Percentiles rank a stretch among this genome's conserved stretches.
These are phyloP conservation scores for Sphenostylis stenocarpa DNA, from an alignment of 306 rosid genomes.

Conservation along the genomic window DNA sequence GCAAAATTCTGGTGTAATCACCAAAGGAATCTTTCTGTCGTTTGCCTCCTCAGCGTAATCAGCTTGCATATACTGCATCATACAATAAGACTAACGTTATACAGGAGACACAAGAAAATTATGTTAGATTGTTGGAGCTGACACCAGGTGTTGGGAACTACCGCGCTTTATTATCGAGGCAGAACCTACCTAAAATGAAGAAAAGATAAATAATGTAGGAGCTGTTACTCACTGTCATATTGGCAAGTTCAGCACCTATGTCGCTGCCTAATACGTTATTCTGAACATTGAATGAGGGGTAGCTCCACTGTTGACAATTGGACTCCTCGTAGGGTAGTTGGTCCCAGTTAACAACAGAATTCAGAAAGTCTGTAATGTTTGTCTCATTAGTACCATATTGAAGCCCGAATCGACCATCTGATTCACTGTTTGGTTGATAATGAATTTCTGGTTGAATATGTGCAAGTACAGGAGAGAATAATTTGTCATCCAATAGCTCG, in stretches of 20 bases:
- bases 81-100: slow-evolving; percentile 25
- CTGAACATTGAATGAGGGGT: not conserved
- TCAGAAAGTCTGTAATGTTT: slow-evolving; percentile 47
- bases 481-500: slow-evolving; percentile 42
- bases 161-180: not conserved
- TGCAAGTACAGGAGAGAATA: slow-evolving; percentile 58
- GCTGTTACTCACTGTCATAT: slow-evolving; percentile 52
- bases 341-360: slow-evolving; percentile 42
- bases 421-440: slow-evolving; percentile 33
- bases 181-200: slow-evolving; percentile 22
- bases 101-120: slow-evolving; percentile 5
- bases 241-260: slow-evolving; percentile 33
- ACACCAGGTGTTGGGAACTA: slow-evolving; percentile 1
- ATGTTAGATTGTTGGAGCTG: slow-evolving; percentile 15
- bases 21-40: slow-evolving; percentile 36
- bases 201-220: slow-evolving; percentile 19
- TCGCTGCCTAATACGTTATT: slow-evolving; percentile 34
- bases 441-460: slow-evolving; percentile 47
- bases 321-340: slow-evolving; percentile 35
- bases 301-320: slow-evolving; percentile 24
- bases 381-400: slow-evolving; percentile 53
- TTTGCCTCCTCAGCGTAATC: slow-evolving; percentile 27
- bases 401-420: slow-evolving; percentile 33
- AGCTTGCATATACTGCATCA: slow-evolving; percentile 40
- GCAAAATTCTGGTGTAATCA: slow-evolving; percentile 32